Conservation (phyloP, 192 early-diverging fungal genomes). For the Podila clonocystis region DNA sequence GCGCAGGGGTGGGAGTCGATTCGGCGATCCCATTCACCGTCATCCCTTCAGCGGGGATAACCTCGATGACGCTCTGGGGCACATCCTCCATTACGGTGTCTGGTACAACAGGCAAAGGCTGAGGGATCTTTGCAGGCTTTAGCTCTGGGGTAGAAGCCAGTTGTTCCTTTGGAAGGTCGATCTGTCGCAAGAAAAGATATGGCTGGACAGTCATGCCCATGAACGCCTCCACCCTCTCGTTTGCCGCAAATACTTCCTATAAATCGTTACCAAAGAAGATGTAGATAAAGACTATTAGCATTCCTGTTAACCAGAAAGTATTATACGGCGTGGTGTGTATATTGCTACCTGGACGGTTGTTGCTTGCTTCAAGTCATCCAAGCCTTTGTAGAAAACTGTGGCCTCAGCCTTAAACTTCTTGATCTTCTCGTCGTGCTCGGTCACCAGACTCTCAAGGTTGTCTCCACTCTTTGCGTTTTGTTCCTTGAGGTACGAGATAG, state of each 20-base stretch:
- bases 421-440: constrained; percentile 54
- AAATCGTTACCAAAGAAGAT: too few species aligned
- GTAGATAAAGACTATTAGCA: background rate
- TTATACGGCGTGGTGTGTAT: too few species aligned
- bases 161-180: constrained; percentile 44
- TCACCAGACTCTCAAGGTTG: constrained; percentile 30
- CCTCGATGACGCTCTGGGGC: background rate
- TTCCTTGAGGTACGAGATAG: constrained; percentile 15
- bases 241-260: constrained; percentile 40
- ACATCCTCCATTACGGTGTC: background rate
- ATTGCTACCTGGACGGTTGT: constrained; percentile 47
- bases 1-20: background rate
- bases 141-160: constrained; percentile 22
- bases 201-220: constrained; percentile 41
- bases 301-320: background rate
- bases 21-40: background rate
- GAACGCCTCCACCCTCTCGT: constrained; percentile 31
- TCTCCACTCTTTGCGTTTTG: constrained; percentile 33
- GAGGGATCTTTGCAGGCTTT: constrained; percentile 25
- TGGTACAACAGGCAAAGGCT: constrained; percentile 9
- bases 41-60: background rate
- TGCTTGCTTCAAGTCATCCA: constrained; percentile 54
- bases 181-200: constrained; percentile 18
- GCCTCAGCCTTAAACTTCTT: constrained; percentile 45
- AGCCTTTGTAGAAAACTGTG: constrained; percentile 37